These are phyloP conservation scores for Phytophthora fragariae DNA, from an alignment of 352 stramenopile species.

Conservation along the genomic window DNA sequence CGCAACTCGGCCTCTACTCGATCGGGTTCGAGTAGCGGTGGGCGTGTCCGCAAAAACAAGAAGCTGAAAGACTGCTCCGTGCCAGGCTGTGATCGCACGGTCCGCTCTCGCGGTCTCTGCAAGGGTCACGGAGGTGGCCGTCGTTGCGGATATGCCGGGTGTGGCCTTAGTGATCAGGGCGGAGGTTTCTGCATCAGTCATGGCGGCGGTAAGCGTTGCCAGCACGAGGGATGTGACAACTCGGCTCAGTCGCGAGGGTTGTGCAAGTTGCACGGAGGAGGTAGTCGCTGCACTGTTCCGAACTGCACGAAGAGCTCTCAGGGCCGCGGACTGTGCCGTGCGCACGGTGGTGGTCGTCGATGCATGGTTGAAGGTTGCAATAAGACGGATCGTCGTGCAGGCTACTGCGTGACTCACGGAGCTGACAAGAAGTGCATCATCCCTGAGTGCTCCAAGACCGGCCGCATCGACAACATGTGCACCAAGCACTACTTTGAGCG, in stretches of 20 bases:
- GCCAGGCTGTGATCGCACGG: slow-evolving; percentile 71
- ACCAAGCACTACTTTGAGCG: slow-evolving; percentile 89
- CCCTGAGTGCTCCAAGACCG: slow-evolving; percentile 83
- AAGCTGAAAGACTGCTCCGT: slow-evolving; percentile 89
- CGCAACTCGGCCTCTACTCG: slow-evolving; percentile 46
- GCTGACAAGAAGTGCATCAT: slow-evolving; percentile 86
- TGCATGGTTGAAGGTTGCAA: slow-evolving; percentile 89
- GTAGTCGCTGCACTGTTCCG: slow-evolving; percentile 77
- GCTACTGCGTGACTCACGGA: slow-evolving; percentile 84
- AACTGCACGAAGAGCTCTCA: slow-evolving; percentile 91
- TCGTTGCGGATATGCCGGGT: slow-evolving; percentile 73
- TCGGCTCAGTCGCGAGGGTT: slow-evolving; percentile 83
- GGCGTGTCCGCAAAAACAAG: slow-evolving; percentile 72
- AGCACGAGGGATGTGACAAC: slow-evolving; percentile 80
- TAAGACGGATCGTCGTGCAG: slow-evolving; percentile 81
- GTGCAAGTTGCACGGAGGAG: slow-evolving; percentile 84
- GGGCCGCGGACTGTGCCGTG: slow-evolving; percentile 80
- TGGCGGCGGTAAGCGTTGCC: slow-evolving; percentile 83
- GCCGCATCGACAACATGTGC: slow-evolving; percentile 83
- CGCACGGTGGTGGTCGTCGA: slow-evolving; percentile 81
- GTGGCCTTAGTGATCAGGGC: slow-evolving; percentile 79
- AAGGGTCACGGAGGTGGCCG: slow-evolving; percentile 81
- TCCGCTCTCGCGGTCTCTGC: slow-evolving; percentile 82
- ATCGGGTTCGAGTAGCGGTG: slow-evolving; percentile 49
- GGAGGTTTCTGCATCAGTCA: slow-evolving; percentile 87